Conservation (phyloP, 1,284 basidiomycete genomes). For the Cutaneotrichosporon spelunceum region DNA sequence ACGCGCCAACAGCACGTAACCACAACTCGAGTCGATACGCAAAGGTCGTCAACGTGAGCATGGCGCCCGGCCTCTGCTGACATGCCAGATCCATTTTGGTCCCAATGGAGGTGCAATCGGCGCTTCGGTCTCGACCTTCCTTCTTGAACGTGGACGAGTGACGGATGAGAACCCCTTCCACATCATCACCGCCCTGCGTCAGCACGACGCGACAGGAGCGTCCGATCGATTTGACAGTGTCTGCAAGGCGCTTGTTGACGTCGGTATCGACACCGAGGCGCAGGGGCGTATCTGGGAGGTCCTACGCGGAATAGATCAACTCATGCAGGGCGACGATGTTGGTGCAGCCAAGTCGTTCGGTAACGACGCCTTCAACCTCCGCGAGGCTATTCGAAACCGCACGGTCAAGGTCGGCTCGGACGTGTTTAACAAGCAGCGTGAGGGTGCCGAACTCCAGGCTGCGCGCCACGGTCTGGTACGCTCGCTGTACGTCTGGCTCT, state of each 20-base stretch:
- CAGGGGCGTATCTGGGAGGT: constrained; percentile 20
- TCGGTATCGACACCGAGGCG: constrained; percentile 16
- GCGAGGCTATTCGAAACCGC: constrained; percentile 19
- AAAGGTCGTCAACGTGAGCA: constrained; percentile 24
- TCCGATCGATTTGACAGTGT: constrained; percentile 15
- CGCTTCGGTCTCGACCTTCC: constrained; percentile 24
- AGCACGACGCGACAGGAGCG: constrained; percentile 14
- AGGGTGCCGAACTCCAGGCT: constrained; percentile 19
- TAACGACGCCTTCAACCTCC: constrained; percentile 13
- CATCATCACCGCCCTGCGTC: constrained; percentile 20
- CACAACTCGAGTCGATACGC: constrained; percentile 26
- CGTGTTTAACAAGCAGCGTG: constrained; percentile 18
- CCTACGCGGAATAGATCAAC: constrained; percentile 20
- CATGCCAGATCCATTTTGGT: constrained; percentile 20
- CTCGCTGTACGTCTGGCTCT: constrained; percentile 22
- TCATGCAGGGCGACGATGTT: constrained; percentile 16
- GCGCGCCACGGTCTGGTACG: constrained; percentile 23
- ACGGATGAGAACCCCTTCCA: constrained; percentile 22
- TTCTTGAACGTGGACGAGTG: constrained; percentile 25
- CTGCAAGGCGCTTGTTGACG: constrained; percentile 11
- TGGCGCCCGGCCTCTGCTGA: not conserved
- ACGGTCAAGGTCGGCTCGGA: constrained; percentile 20
- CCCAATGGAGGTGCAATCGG: constrained; percentile 11
- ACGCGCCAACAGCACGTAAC: constrained; percentile 25
- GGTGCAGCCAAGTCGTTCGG: constrained; percentile 15